These are phyloP conservation scores for Microdochium nivale DNA, from an alignment of 2,329 filamentous ascomycete genomes.

Conservation along the genomic window DNA sequence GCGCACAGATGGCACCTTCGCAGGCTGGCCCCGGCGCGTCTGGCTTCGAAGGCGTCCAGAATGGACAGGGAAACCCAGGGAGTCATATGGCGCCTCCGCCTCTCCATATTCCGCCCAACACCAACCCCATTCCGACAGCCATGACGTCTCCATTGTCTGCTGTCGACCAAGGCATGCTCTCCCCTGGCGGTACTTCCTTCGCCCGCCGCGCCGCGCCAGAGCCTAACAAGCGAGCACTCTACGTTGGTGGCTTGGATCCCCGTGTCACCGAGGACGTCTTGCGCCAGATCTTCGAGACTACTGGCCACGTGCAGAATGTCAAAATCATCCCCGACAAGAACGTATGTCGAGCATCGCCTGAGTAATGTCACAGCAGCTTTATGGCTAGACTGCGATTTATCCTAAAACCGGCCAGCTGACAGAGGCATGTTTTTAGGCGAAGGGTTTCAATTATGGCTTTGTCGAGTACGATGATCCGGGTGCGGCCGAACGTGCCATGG, in stretches of 20 bases:
- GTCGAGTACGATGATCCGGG: conserved; percentile 98
- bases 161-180: conserved; percentile 58
- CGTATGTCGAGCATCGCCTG: conserved; percentile 47
- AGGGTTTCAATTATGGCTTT: conserved; percentile 98
- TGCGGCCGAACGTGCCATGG: conserved; percentile 93
- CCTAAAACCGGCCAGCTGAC: conserved; percentile 8
- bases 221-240: conserved; percentile 95
- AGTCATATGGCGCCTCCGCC: conserved; percentile 84
- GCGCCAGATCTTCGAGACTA: conserved; percentile 97
- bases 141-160: conserved; percentile 81
- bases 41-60: conserved; percentile 70
- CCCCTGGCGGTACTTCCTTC: conserved; percentile 74
- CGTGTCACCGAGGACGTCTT: conserved; percentile 93
- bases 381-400: not conserved
- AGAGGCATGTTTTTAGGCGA: conserved; percentile 56
- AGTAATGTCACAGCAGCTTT: not conserved
- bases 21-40: conserved; percentile 62
- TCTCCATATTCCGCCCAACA: conserved; percentile 92
- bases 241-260: conserved; percentile 90
- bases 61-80: conserved; percentile 54
- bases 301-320: conserved; percentile 94
- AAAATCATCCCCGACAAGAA: conserved; percentile 99
- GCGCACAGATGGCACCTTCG: conserved; percentile 32
- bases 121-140: conserved; percentile 86
- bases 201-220: conserved; percentile 88